Conservation (phyloP, 345 rosid genomes). For the Eucalyptus tenuipes region DNA sequence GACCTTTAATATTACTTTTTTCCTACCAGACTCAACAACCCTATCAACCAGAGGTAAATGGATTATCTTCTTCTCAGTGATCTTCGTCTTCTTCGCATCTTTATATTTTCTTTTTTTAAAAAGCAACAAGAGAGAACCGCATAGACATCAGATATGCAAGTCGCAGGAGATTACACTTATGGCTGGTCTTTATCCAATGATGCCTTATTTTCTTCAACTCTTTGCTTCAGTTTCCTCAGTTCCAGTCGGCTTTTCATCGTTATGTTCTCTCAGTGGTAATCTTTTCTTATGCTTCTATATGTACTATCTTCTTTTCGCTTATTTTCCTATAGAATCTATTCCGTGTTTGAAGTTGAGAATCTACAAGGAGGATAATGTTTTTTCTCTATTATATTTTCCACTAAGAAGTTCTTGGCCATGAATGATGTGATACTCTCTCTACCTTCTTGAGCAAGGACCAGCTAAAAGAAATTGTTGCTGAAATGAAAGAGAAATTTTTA, state of each 20-base stretch:
- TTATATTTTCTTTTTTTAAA: neutral
- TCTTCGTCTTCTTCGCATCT: neutral
- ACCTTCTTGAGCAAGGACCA: neutral
- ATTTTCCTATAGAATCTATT: neutral
- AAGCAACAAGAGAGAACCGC: neutral
- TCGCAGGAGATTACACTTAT: neutral
- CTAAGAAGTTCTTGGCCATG: neutral
- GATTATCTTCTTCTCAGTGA: neutral
- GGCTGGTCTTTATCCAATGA: neutral
- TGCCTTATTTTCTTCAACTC: neutral
- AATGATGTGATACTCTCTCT: neutral
- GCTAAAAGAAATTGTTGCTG: neutral
- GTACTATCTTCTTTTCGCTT: neutral
- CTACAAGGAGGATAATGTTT: neutral
- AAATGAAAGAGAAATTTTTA: neutral
- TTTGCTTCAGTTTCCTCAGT: neutral
- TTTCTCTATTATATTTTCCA: neutral
- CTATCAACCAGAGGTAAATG: neutral
- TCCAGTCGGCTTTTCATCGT: neutral
- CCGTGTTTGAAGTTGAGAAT: neutral
- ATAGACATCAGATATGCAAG: neutral
- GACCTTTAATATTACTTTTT: too few species aligned
- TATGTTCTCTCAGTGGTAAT: neutral
- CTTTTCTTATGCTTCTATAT: neutral
- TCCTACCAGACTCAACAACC: too few species aligned